phyloP scores from a whole-genome alignment of 1,284 basidiomycete genomes.

The Kwoniella shivajii region DNA sequence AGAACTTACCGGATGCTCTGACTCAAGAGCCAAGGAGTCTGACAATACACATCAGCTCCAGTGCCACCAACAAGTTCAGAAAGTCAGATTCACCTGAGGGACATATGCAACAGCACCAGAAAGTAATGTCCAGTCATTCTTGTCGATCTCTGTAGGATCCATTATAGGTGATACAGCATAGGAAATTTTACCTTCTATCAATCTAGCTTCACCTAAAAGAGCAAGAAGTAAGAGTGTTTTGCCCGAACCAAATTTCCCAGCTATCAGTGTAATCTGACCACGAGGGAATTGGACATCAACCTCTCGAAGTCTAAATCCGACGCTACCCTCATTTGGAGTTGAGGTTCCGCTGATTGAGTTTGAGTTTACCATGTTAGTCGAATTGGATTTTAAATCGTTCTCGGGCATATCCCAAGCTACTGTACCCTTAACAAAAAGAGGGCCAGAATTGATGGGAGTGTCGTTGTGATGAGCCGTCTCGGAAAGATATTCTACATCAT shows the following conservation, averaged over 20 bases:
- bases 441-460: conserved; percentile 25
- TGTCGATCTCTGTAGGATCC: conserved; percentile 57
- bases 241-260: conserved; percentile 66
- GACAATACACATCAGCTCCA: background rate
- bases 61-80: background rate
- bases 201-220: conserved; percentile 80
- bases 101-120: conserved; percentile 58
- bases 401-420: conserved; percentile 33
- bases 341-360: background rate
- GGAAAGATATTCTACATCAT: conserved; percentile 47
- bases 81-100: conserved; percentile 41
- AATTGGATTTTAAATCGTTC: background rate
- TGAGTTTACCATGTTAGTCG: background rate
- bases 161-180: conserved; percentile 52
- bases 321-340: background rate
- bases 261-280: conserved; percentile 73
- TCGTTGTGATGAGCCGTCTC: conserved; percentile 37
- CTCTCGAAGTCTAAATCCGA: conserved; percentile 74
- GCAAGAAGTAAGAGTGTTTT: conserved; percentile 77
- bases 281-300: conserved; percentile 73
- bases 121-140: conserved; percentile 62
- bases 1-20: conserved; percentile 52
- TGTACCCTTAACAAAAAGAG: conserved; percentile 30
- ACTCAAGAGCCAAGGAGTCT: conserved; percentile 58
- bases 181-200: conserved; percentile 59